These are phyloP conservation scores for Pluteus cervinus DNA, from an alignment of 768 basidiomycete genomes.

Conservation along the genomic window DNA sequence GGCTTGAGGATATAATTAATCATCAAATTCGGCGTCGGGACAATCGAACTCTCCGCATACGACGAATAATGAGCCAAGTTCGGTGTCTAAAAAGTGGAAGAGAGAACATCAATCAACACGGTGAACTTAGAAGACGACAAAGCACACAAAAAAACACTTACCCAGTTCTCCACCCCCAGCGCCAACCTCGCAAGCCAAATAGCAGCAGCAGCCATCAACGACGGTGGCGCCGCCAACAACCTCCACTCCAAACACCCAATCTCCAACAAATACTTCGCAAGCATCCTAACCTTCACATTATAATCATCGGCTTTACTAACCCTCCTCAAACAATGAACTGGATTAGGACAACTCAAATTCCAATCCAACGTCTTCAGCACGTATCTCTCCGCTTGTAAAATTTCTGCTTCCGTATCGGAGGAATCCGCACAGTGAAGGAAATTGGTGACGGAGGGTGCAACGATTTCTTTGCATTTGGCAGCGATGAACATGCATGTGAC, in stretches of 20 bases:
- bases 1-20: slow-evolving; percentile 85
- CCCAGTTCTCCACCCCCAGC: slow-evolving; percentile 84
- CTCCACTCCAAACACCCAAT: slow-evolving; percentile 86
- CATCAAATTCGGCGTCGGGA: slow-evolving; percentile 91
- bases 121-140: neutral
- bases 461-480: slow-evolving; percentile 94
- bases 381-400: slow-evolving; percentile 73
- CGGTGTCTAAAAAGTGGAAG: slow-evolving; percentile 62
- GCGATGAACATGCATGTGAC: slow-evolving; percentile 91
- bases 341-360: slow-evolving; percentile 90
- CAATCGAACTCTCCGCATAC: slow-evolving; percentile 78
- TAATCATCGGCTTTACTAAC: slow-evolving; percentile 97
- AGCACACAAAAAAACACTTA: slow-evolving; percentile 31
- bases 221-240: slow-evolving; percentile 76
- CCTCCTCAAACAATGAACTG: slow-evolving; percentile 87
- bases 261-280: slow-evolving; percentile 93
- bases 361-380: slow-evolving; percentile 90
- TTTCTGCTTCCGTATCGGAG: slow-evolving; percentile 78
- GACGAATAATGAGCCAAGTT: slow-evolving; percentile 92
- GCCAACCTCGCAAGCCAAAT: slow-evolving; percentile 88
- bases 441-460: slow-evolving; percentile 85
- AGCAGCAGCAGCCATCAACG: slow-evolving; percentile 81
- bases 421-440: slow-evolving; percentile 84
- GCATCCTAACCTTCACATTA: slow-evolving; percentile 84
- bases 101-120: slow-evolving; percentile 5